Base-by-base conservation (phyloP, 106 monocot genomes). In the Hemerocallis citrina region DNA sequence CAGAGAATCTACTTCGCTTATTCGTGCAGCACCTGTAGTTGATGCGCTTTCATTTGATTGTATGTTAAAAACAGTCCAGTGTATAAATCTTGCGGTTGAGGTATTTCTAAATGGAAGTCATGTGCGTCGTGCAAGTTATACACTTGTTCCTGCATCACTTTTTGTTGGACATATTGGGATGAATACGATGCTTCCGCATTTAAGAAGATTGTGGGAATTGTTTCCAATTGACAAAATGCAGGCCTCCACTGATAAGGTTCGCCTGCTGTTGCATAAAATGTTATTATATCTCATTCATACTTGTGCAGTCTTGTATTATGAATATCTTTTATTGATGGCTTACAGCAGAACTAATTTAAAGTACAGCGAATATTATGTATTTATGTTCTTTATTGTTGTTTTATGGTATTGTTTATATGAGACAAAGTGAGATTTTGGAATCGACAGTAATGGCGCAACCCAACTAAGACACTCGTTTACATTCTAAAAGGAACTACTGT, bases 1-100 rank as follows among this genome's bases (percentile, higher is more conserved):
- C 58, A 52, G 77, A 64, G 90, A 86, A 61, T 81, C 90, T 49
- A 54, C 59, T 60, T 64, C 74, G 24, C 19, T 64, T 14, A 58
- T 75, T 45, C 69, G 50, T 72, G 41, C 61, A 67, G 24, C 48
- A 19, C 42, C 74, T 49, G 54, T 23, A 27, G 57, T 65, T 55
- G 81, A 81, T 76, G 59, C 63, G 39, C 45, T 60, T 28, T 84
- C 81, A 50, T 90, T 78, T 74, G 78, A 81, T 47, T 85, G 83
- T 56, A 64, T 86, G 54, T 36, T 78, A 19, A 72, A 39, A 36
- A 66, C 76, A 40, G 68, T 96, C 68, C 81, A 80, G 36, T 78
- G 81, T 59, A 74, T 90, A 38, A 75, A 81, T 71, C 59, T 67
- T n/a, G 62, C 67, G 22, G 81, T 79, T n/a, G 57, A 73, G 40